Evolutionary conservation across 177 flowering plant species (phyloP).

Genomic region (Vitis hybrid): DNA sequence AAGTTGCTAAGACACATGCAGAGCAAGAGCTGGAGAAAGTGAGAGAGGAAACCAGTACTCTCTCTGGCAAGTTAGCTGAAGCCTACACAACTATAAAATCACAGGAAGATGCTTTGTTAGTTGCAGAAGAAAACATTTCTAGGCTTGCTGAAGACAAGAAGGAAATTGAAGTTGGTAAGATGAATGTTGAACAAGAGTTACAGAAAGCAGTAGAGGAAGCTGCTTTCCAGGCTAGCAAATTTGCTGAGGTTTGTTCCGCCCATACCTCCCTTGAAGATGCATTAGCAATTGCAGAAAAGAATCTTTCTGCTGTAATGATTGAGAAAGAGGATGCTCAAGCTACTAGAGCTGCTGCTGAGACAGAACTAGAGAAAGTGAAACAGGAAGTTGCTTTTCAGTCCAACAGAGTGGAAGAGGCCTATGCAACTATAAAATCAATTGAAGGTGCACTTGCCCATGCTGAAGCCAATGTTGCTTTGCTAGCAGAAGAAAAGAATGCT

Average conservation of each 20-base stretch:
- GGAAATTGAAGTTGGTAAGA: slow-evolving; percentile 46
- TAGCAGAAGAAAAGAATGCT: slow-evolving; percentile 44
- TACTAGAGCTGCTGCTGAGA: slow-evolving; percentile 42
- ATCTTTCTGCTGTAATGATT: slow-evolving; percentile 29
- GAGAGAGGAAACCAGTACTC: slow-evolving; percentile 47
- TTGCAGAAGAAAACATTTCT: slow-evolving; percentile 35
- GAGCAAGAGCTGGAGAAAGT: slow-evolving; percentile 55
- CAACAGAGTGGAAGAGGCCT: slow-evolving; percentile 49
- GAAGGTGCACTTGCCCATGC: slow-evolving; percentile 47
- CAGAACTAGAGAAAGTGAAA: slow-evolving; percentile 47
- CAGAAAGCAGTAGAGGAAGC: slow-evolving; percentile 50
- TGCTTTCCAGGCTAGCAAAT: slow-evolving; percentile 27
- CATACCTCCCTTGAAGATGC: slow-evolving; percentile 50
- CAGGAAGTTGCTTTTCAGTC: slow-evolving; percentile 42
- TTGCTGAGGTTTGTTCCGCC: slow-evolving; percentile 40
- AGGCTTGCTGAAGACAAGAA: slow-evolving; percentile 57
- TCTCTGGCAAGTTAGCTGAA: slow-evolving; percentile 50
- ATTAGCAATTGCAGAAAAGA: slow-evolving; percentile 44
- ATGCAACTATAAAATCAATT: slow-evolving; percentile 43
- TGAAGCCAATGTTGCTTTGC: slow-evolving; percentile 30
- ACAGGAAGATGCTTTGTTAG: slow-evolving; percentile 55
- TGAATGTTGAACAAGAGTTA: slow-evolving; percentile 41
- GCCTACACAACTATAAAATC: slow-evolving; percentile 41
- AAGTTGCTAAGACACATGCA: slow-evolving; percentile 32
- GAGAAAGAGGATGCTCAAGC: slow-evolving; percentile 52